Evolutionary conservation across 495 filamentous ascomycete species (phyloP).

Genomic region (Cercophora samala): DNA sequence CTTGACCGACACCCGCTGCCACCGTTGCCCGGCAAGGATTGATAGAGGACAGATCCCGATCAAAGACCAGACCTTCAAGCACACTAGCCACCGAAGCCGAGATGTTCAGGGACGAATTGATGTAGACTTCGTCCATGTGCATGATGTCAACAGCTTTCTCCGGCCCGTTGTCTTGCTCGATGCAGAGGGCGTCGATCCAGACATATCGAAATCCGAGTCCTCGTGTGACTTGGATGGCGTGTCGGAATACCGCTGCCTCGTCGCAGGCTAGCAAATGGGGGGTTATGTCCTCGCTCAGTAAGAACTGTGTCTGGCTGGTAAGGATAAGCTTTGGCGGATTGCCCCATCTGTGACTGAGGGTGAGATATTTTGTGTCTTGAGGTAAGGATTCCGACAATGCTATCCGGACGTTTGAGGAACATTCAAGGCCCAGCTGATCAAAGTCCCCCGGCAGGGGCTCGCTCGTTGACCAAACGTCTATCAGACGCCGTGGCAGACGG

Average conservation of each 20-base stretch:
- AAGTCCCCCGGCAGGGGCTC: neutral
- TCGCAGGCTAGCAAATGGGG: neutral
- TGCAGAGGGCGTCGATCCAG: constrained; percentile 31
- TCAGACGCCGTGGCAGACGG: constrained; percentile 10
- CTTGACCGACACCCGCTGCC: neutral
- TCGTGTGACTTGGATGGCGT: constrained; percentile 13
- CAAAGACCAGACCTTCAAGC: constrained; percentile 8
- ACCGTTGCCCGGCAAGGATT: constrained; percentile 5
- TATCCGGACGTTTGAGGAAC: constrained; percentile 1
- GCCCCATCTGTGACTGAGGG: constrained; percentile 13
- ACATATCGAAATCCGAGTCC: constrained; percentile 22
- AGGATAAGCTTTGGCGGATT: constrained; percentile 1
- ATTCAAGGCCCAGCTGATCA: neutral
- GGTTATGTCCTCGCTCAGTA: constrained; percentile 4
- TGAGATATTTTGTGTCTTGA: constrained; percentile 8
- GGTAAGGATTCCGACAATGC: constrained; percentile 6
- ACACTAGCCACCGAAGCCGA: constrained; percentile 5
- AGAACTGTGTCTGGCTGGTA: neutral
- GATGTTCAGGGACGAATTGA: constrained; percentile 18
- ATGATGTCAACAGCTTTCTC: constrained; percentile 23
- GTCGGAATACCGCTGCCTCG: constrained; percentile 13
- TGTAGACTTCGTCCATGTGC: constrained; percentile 21
- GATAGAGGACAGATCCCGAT: neutral
- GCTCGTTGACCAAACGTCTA: constrained; percentile 6
- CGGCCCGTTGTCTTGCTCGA: constrained; percentile 22